phyloP scores from a whole-genome alignment of 805 yeast species.

The Yamadazyma nakazawae region DNA sequence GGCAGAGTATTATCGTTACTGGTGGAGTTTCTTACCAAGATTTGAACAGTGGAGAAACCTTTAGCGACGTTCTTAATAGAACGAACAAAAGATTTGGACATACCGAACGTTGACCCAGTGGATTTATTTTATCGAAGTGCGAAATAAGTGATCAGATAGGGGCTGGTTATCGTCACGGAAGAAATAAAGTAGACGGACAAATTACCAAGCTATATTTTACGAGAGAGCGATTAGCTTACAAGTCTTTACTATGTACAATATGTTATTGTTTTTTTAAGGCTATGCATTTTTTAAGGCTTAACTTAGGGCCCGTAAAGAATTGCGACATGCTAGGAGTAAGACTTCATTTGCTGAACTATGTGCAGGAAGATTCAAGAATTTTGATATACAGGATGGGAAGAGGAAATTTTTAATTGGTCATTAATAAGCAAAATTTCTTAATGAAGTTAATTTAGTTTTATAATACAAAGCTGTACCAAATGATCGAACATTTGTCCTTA shows the following conservation, averaged over 20 bases:
- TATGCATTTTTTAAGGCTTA: neutral
- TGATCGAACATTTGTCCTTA: too few species aligned
- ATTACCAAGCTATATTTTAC: neutral
- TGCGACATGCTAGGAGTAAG: neutral
- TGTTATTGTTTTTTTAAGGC: neutral
- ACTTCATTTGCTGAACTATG: neutral
- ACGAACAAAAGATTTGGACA: conserved; percentile 79
- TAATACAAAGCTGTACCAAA: too few species aligned
- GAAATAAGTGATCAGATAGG: neutral
- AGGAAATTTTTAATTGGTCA: neutral
- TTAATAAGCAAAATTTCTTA: neutral
- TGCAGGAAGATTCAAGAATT: neutral
- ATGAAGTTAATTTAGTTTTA: too few species aligned
- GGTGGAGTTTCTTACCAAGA: conserved; percentile 88
- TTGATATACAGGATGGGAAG: neutral
- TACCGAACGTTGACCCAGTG: conserved; percentile 20
- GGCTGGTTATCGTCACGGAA: neutral
- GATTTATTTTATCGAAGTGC: conserved; percentile 1
- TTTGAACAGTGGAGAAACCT: conserved; percentile 85
- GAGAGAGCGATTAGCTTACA: neutral
- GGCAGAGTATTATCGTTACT: conserved; percentile 87
- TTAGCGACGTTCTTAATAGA: conserved; percentile 84
- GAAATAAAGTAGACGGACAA: neutral
- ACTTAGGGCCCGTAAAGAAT: neutral
- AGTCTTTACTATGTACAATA: neutral